Evolutionary conservation across 768 basidiomycete species (phyloP).

Genomic region (Mycena haematopus): DNA sequence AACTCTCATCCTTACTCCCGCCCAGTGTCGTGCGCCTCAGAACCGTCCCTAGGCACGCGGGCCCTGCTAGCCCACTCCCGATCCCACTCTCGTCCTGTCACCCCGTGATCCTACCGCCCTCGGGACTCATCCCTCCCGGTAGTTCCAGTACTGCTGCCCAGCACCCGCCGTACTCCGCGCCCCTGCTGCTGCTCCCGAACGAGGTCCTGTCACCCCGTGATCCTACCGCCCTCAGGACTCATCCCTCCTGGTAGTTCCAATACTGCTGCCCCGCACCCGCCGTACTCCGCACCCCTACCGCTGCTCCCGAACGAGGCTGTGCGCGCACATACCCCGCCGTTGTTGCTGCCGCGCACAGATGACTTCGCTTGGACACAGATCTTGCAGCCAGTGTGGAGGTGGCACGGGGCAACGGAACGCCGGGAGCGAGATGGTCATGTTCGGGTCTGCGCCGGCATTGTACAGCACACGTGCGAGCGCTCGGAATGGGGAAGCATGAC

Average conservation of each 20-base stretch:
- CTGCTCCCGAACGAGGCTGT: conserved; percentile 27
- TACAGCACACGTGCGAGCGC: conserved; percentile 58
- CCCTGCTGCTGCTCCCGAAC: conserved; percentile 20
- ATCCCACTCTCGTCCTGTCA: conserved; percentile 81
- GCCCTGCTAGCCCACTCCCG: conserved; percentile 72
- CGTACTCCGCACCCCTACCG: conserved; percentile 8
- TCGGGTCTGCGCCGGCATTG: conserved; percentile 65
- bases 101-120: conserved; percentile 64
- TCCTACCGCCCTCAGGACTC: conserved; percentile 51
- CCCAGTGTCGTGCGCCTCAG: conserved; percentile 55
- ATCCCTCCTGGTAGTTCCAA: conserved; percentile 44
- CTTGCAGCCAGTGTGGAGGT: conserved; percentile 75
- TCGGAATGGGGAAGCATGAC: conserved; percentile 34
- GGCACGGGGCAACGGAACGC: conserved; percentile 73
- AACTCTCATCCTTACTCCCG: conserved; percentile 55
- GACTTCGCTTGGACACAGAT: conserved; percentile 76
- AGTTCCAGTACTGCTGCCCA: conserved; percentile 39
- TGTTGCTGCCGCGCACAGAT: conserved; percentile 30
- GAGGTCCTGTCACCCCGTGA: conserved; percentile 80
- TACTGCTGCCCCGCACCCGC: conserved; percentile 26
- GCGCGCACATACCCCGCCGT: conserved; percentile 34
- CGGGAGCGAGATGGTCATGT: conserved; percentile 65
- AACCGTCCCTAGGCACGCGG: conserved; percentile 61
- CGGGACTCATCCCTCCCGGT: conserved; percentile 41
- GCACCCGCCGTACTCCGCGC: neutral